Base-by-base conservation (phyloP, 257 asterid species). In the Perilla frutescens region DNA sequence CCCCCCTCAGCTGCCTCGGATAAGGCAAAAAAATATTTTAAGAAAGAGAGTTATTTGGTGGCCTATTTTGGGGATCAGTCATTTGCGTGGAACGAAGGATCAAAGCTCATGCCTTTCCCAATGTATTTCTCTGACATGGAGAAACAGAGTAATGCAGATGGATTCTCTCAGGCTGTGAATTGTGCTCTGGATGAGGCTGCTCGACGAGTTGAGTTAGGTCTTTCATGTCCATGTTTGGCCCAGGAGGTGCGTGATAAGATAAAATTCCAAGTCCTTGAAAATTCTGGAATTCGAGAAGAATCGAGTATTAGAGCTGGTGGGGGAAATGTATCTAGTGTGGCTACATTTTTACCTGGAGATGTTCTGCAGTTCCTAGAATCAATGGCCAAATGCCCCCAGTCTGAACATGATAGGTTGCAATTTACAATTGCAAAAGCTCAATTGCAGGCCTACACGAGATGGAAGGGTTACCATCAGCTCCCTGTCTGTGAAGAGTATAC, bases 11-110 rank as follows among this genome's bases (percentile, higher is more conserved):
- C 83, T 71, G 96, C 97, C 61, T 84, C 98, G 0, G 72, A 80
- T 57, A 80, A 76, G 59, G 96, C 93, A 37, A 70, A 40, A 73
- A 85, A 62, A 54, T 62, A 85, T 79, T 74, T 48, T 5, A 87
- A 83, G 86, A 81, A 57, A 47, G 82, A 80, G 10, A 65, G 87
- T 54, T 82, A 91, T 71, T 82, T 93, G 79, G 77, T 91, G 40
- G 91, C 94, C 1, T 93, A 91, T 76, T 91, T 85, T 77, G 98
- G 98, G 67, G 98, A 93, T 39, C 79, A 80, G 72, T 80, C 96
- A 20, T 93, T 88, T 82, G 94, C 94, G 2, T 93, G 98, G 98
- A 93, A 78, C 44, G 96, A 89, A n/a, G 87, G 68, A 53, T 73
- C 88, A 4, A 80, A 75, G 34, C 74, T 89, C 60, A 87, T 77